A percentile compares a stretch with the other conserved stretches of the same genome.
Evolutionary conservation across 2,329 filamentous ascomycete genomes (phyloP).

Genomic region (Hypoxylon sp.): DNA sequence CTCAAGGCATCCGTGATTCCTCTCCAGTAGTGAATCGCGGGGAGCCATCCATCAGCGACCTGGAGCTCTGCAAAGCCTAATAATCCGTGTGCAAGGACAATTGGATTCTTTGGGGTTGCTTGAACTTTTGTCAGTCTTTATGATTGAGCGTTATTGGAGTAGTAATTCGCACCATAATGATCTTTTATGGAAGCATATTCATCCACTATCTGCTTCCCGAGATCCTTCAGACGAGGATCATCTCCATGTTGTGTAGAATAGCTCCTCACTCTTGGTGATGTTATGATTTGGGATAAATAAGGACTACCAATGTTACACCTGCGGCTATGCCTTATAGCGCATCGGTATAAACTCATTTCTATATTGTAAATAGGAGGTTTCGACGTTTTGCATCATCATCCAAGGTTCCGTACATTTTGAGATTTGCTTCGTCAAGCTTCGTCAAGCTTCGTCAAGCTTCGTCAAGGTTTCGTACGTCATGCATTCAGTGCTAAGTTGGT

Average conservation of each 20-base stretch:
- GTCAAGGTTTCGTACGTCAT: constrained; percentile 22
- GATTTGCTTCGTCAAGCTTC: not conserved
- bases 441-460: not conserved
- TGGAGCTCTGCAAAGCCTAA: constrained; percentile 69
- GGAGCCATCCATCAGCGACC: constrained; percentile 58
- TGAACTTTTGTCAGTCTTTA: constrained; percentile 21
- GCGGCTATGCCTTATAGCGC: constrained; percentile 8
- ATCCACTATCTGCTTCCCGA: constrained; percentile 54
- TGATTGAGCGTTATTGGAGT: not conserved
- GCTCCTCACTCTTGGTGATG: not conserved
- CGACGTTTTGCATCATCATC: not conserved
- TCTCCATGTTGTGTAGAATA: constrained; percentile 36
- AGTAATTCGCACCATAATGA: constrained; percentile 51
- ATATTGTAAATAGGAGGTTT: constrained; percentile 2
- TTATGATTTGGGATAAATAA: no score
- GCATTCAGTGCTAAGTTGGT: not conserved
- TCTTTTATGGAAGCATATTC: constrained; percentile 57
- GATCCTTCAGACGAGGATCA: constrained; percentile 53
- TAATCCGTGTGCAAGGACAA: constrained; percentile 72
- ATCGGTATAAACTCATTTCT: constrained; percentile 29
- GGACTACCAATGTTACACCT: no score
- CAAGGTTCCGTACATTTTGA: not conserved
- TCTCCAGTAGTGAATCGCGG: constrained; percentile 69
- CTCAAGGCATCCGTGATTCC: constrained; percentile 67
- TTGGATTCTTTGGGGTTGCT: constrained; percentile 67